These are phyloP conservation scores for Pseudocercospora fuligena DNA, from an alignment of 2,329 filamentous ascomycete species.

Conservation along the genomic window DNA sequence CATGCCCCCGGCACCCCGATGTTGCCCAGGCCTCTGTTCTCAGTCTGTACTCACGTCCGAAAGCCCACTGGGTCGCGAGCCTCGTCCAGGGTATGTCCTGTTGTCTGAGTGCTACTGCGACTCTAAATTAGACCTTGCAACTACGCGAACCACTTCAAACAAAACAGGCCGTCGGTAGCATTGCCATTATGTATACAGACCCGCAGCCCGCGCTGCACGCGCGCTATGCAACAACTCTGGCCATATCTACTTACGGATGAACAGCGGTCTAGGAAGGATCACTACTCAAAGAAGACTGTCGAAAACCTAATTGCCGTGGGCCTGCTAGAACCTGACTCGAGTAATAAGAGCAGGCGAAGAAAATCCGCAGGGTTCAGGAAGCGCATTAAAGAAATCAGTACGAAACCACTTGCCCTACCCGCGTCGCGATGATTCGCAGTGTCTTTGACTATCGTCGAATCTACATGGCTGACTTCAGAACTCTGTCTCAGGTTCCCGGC, in stretches of 20 bases:
- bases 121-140: slow-evolving; percentile 32
- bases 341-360: slow-evolving; percentile 18
- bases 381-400: slow-evolving; percentile 30
- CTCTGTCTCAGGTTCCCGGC: slow-evolving; percentile 31
- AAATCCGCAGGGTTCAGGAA: slow-evolving; percentile 20
- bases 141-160: slow-evolving; percentile 26
- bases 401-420: slow-evolving; percentile 22
- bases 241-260: slow-evolving; percentile 19
- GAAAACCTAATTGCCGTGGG: slow-evolving; percentile 27
- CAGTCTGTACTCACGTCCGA: slow-evolving; percentile 8
- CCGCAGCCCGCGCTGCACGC: slow-evolving; percentile 22
- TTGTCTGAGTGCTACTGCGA: slow-evolving; percentile 30
- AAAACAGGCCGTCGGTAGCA: slow-evolving; percentile 17
- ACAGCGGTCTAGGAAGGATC: slow-evolving; percentile 21
- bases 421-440: slow-evolving; percentile 8
- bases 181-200: slow-evolving; percentile 21
- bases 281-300: slow-evolving; percentile 26
- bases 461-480: slow-evolving; percentile 27
- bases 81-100: slow-evolving; percentile 2
- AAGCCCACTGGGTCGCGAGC: background rate
- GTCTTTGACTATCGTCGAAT: slow-evolving; percentile 13
- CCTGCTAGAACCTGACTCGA: slow-evolving; percentile 21
- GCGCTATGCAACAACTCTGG: slow-evolving; percentile 18
- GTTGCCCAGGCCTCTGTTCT: background rate
- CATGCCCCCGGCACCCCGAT: background rate